Conservation (phyloP, 495 filamentous ascomycete species). For the Geopyxis carbonaria region DNA sequence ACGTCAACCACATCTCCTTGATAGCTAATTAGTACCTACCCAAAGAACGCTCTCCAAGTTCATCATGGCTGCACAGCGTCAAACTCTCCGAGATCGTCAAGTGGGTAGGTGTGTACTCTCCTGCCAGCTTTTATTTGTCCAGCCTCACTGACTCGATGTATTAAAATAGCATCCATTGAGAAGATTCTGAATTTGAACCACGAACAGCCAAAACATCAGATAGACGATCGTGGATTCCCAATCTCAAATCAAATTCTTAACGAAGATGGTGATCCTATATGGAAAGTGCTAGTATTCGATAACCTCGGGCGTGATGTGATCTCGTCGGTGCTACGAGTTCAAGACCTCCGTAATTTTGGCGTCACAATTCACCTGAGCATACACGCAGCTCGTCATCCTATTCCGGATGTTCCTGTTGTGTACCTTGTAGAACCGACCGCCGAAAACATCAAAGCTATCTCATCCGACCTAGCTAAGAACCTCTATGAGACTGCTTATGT, state of each 20-base stretch:
- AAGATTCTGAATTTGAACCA: slow-evolving; percentile 94
- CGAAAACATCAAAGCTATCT: slow-evolving; percentile 64
- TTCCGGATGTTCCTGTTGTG: slow-evolving; percentile 90
- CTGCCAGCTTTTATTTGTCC: slow-evolving; percentile 8
- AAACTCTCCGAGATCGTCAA: slow-evolving; percentile 87
- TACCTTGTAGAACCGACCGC: slow-evolving; percentile 84
- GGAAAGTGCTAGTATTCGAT: slow-evolving; percentile 48
- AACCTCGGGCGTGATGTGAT: slow-evolving; percentile 54
- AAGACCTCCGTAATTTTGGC: slow-evolving; percentile 78
- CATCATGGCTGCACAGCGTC: slow-evolving; percentile 53
- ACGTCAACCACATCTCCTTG: too few species aligned
- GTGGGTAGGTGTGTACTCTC: slow-evolving; percentile 50
- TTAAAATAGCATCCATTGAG: slow-evolving; percentile 77
- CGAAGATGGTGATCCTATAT: slow-evolving; percentile 65
- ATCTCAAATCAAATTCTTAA: slow-evolving; percentile 56
- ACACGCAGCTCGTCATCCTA: slow-evolving; percentile 63
- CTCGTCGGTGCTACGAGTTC: slow-evolving; percentile 85
- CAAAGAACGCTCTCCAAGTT: too few species aligned
- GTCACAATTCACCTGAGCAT: slow-evolving; percentile 97
- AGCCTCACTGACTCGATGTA: slow-evolving; percentile 23
- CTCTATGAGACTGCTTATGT: slow-evolving; percentile 91
- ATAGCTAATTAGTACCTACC: too few species aligned
- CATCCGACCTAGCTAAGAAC: slow-evolving; percentile 66
- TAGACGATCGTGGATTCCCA: slow-evolving; percentile 45
- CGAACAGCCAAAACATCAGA: slow-evolving; percentile 32